Conservation (phyloP, 805 yeast genomes). For the Lachancea lanzarotensis region DNA sequence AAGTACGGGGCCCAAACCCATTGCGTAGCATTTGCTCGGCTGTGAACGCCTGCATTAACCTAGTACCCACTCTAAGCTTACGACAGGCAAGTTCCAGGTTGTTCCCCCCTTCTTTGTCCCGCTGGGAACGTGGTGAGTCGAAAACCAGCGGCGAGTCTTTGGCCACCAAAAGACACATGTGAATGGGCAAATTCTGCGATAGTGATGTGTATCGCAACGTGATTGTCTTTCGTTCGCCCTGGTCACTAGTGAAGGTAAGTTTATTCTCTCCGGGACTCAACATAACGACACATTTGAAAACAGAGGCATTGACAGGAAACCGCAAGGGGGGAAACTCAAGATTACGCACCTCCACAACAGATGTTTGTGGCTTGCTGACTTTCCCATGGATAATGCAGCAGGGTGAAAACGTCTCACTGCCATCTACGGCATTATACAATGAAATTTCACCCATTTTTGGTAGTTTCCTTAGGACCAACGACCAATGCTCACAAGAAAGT, state of each 20-base stretch:
- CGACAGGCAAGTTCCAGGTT: constrained; percentile 61
- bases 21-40: constrained; percentile 78
- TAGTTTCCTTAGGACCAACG: background rate
- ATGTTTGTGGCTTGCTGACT: constrained; percentile 26
- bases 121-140: constrained; percentile 56
- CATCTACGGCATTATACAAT: constrained; percentile 31
- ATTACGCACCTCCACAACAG: constrained; percentile 40
- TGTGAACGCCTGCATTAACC: constrained; percentile 88
- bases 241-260: constrained; percentile 43
- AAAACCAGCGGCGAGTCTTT: constrained; percentile 63
- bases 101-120: constrained; percentile 49
- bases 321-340: constrained; percentile 52
- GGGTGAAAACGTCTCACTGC: constrained; percentile 40
- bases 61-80: constrained; percentile 73
- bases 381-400: constrained; percentile 46
- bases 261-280: constrained; percentile 63
- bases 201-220: constrained; percentile 49
- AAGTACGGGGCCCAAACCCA: constrained; percentile 73
- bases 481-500: too few species aligned
- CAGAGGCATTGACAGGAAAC: constrained; percentile 61
- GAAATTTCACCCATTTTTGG: constrained; percentile 16
- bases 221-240: constrained; percentile 32
- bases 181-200: constrained; percentile 65
- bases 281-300: constrained; percentile 70
- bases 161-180: constrained; percentile 70